Base-by-base conservation (phyloP, 2,329 filamentous ascomycete genomes). In the Arthrobotrys sinensis region DNA sequence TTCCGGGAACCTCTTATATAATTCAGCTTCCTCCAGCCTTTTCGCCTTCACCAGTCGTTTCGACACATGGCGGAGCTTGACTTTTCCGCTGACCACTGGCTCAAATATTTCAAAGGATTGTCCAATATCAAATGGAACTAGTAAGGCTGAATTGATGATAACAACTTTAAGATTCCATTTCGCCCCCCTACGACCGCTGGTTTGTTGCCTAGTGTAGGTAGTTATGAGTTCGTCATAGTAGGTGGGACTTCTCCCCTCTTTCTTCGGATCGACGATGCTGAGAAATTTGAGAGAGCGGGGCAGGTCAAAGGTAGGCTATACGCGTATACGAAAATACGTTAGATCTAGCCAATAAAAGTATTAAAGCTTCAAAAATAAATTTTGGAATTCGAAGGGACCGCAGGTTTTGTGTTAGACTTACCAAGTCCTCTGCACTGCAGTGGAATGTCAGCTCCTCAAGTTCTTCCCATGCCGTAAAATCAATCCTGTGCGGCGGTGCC, bases 391-490 rank as follows among this genome's bases (percentile, higher is more conserved):
- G n/a, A n/a, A 45, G 40, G 24, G 24, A 28, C 24, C 4, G 1
- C n/a, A 11, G n/a, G n/a, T 11, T n/a, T 45, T 45, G 40, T 4
- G 24, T 28, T 28, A 28, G 24, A 52, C 48, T 28, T 52, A 52
- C 48, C 6, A 52, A 1, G 11, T 28, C 48, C 2, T 28, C 24
- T 32, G n/a, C 48, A 14, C 19, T n/a, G 24, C 6, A 24, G 14
- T 52, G 19, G 19, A 52, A 28, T 24, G 48, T 52, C 14, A 52
- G 24, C 11, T 52, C 48, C 8, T 52, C 16, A 52, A 52, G 48
- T 28, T 28, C 24, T 4, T 2, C 4, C 24, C 24, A 28, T 28
- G 24, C 24, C 24, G 24, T 28, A 28, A 28, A 28, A 28, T 28
- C 24, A 28, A 28, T 28, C 2, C 2, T 28, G 24, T 4, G 24